Evolutionary conservation across 805 yeast species (phyloP).

Genomic region (Tetrapisispora arboricola): DNA sequence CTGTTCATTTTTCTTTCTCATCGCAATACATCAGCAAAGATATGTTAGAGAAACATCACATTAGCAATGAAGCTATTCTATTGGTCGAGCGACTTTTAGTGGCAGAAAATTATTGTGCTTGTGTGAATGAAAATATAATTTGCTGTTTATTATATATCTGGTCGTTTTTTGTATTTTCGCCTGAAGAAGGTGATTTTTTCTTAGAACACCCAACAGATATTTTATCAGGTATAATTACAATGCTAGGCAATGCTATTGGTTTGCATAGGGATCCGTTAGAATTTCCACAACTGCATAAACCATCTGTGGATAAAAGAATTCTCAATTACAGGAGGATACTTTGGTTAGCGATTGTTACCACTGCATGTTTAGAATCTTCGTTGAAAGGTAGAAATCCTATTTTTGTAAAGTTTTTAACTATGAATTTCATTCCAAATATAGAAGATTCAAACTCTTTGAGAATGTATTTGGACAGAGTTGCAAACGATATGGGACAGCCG

Average conservation of each 20-base stretch:
- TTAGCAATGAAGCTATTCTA: slow-evolving; percentile 18
- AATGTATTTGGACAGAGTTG: slow-evolving; percentile 15
- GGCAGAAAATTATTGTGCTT: slow-evolving; percentile 23
- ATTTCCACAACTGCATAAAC: slow-evolving; percentile 17
- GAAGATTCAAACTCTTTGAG: slow-evolving; percentile 11
- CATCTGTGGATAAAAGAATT: slow-evolving; percentile 7
- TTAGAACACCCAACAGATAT: slow-evolving; percentile 28
- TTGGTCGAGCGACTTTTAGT: slow-evolving; percentile 23
- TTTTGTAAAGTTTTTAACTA: slow-evolving; percentile 8
- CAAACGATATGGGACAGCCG: slow-evolving; percentile 9
- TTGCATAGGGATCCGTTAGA: slow-evolving; percentile 26
- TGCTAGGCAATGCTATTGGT: slow-evolving; percentile 26
- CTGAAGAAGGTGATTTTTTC: slow-evolving; percentile 29
- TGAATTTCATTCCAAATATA: slow-evolving; percentile 14
- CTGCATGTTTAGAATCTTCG: slow-evolving; percentile 22
- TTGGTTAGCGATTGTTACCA: slow-evolving; percentile 22
- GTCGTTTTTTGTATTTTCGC: slow-evolving; percentile 27
- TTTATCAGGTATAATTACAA: slow-evolving; percentile 21
- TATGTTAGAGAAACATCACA: slow-evolving; percentile 17
- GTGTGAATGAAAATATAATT: slow-evolving; percentile 26
- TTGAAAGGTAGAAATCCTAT: slow-evolving; percentile 25
- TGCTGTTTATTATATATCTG: slow-evolving; percentile 25
- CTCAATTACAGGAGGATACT: slow-evolving; percentile 24
- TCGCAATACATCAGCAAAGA: slow-evolving; percentile 9
- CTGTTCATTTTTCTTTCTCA: slow-evolving; percentile 4